These are phyloP conservation scores for Dichotomopilus funicola DNA, from an alignment of 2,329 filamentous ascomycete species.

Conservation along the genomic window DNA sequence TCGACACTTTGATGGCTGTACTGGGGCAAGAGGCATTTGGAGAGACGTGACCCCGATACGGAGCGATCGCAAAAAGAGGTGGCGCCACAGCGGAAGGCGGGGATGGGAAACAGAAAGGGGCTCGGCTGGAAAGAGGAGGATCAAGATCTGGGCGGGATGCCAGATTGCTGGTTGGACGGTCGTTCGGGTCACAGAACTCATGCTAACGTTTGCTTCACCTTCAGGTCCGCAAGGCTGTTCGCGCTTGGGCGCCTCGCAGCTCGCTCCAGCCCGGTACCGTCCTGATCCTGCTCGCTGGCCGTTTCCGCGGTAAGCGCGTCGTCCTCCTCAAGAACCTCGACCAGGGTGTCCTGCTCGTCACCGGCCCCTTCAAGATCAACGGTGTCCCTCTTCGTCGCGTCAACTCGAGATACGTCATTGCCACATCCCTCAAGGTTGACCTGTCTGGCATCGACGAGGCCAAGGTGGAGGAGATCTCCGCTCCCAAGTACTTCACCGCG, in stretches of 20 bases:
- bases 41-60: too few relatives aligned
- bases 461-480: conserved; percentile 75
- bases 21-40: too few relatives aligned
- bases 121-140: background rate
- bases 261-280: conserved; percentile 91
- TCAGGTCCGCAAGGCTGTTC: conserved; percentile 90
- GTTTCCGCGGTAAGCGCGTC: conserved; percentile 99
- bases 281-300: conserved; percentile 97
- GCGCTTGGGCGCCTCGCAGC: conserved; percentile 77
- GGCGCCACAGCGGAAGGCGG: too few relatives aligned
- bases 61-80: too few relatives aligned
- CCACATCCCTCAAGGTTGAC: conserved; percentile 79
- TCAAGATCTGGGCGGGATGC: background rate
- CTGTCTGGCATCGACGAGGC: conserved; percentile 78
- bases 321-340: conserved; percentile 96
- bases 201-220: conserved; percentile 28
- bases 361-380: conserved; percentile 99
- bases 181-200: background rate
- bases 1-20: background rate
- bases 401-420: conserved; percentile 90
- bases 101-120: too few relatives aligned
- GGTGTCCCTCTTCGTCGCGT: conserved; percentile 94
- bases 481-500: conserved; percentile 88
- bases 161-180: background rate
- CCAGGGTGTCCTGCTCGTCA: conserved; percentile 97